A percentile compares a stretch with the other conserved stretches of the same genome.
Conservation (phyloP, 2,329 filamentous ascomycete genomes). For the Cladosporium cucumerinum region DNA sequence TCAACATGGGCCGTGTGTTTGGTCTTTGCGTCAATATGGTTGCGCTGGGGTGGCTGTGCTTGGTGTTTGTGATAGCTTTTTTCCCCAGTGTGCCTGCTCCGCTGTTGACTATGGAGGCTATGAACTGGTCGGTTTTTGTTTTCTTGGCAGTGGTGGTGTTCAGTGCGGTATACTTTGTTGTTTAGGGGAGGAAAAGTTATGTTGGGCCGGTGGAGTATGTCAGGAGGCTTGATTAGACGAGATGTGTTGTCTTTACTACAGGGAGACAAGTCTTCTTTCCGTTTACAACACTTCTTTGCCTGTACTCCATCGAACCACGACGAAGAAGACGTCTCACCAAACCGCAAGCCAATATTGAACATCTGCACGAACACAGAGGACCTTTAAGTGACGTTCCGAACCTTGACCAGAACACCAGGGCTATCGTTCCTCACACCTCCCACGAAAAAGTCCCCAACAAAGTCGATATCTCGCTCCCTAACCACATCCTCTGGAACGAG, state of each 20-base stretch:
- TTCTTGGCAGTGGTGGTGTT: slow-evolving; percentile 26
- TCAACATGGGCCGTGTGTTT: slow-evolving; percentile 16
- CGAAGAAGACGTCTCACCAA: background rate
- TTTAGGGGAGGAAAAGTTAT: slow-evolving; percentile 28
- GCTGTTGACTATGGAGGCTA: slow-evolving; percentile 23
- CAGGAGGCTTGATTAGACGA: slow-evolving; percentile 2
- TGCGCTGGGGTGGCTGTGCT: slow-evolving; percentile 29
- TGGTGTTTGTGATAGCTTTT: slow-evolving; percentile 34
- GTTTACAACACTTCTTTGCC: background rate
- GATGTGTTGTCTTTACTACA: background rate
- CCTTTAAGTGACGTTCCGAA: background rate
- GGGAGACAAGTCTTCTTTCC: background rate
- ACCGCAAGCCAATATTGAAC: background rate
- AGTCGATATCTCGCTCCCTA: background rate
- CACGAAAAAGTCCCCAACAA: background rate
- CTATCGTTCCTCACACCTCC: background rate
- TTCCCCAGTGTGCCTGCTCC: slow-evolving; percentile 27
- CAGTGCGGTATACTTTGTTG: slow-evolving; percentile 27
- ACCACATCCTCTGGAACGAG: background rate
- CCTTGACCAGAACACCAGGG: background rate
- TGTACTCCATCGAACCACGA: background rate
- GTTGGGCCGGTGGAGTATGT: slow-evolving; percentile 27
- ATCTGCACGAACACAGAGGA: background rate
- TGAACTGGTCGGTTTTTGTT: slow-evolving; percentile 35
- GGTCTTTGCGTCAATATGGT: slow-evolving; percentile 29